Conservation (phyloP, 2,329 filamentous ascomycete species). For the Aspergillus sp. region DNA sequence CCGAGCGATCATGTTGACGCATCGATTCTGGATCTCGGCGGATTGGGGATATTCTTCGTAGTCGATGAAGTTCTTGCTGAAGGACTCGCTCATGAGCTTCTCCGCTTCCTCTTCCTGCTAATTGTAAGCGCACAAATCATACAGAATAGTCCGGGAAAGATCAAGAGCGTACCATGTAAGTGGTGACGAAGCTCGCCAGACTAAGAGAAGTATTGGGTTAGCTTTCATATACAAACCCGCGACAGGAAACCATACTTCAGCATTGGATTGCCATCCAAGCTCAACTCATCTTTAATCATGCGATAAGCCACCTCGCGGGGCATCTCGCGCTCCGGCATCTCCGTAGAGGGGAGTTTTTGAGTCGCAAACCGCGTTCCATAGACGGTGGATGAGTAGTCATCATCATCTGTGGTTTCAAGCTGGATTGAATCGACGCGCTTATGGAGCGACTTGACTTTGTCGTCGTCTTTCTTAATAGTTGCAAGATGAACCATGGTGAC, state of each 20-base stretch:
- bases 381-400: slow-evolving; percentile 72
- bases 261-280: slow-evolving; percentile 88
- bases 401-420: slow-evolving; percentile 49
- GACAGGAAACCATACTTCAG: slow-evolving; percentile 53
- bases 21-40: slow-evolving; percentile 88
- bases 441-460: slow-evolving; percentile 36
- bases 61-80: slow-evolving; percentile 95
- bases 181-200: slow-evolving; percentile 90
- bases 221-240: neutral
- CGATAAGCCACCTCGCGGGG: slow-evolving; percentile 90
- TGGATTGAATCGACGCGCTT: slow-evolving; percentile 53
- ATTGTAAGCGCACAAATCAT: neutral
- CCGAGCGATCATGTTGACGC: slow-evolving; percentile 85
- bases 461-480: slow-evolving; percentile 40
- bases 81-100: slow-evolving; percentile 90
- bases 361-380: slow-evolving; percentile 86
- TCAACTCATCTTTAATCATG: slow-evolving; percentile 95
- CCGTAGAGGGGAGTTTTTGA: slow-evolving; percentile 76
- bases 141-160: neutral
- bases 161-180: slow-evolving; percentile 75
- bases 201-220: slow-evolving; percentile 49
- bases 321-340: slow-evolving; percentile 92
- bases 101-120: slow-evolving; percentile 86
- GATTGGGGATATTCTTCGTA: slow-evolving; percentile 84
- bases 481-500: slow-evolving; percentile 48